Base-by-base conservation (phyloP, 352 stramenopile species). In the Stephanocyclus meneghinianus region DNA sequence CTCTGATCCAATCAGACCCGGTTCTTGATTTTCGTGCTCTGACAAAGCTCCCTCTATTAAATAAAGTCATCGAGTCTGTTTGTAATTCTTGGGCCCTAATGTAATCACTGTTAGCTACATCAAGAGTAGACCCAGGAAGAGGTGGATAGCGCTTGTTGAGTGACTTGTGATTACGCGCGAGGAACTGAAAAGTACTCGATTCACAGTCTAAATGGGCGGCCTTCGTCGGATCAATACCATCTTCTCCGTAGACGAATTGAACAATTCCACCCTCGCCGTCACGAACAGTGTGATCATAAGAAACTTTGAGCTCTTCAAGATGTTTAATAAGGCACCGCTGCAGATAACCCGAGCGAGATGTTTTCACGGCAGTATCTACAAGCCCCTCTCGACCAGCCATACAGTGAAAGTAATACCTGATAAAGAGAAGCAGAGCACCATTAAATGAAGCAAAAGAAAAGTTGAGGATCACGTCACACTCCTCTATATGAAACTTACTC, bases 161-260 rank as follows among this genome's bases (percentile, higher is more conserved):
- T 56, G 96, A 97, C 70, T 95, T 91, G 80, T 98, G 92, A 87
- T 99, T 99, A 87, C 97, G 95, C 11, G 96, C 96, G 75, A 98
- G 94, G 88, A 98, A 99, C 62, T 94, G 91, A 71, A 99, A 96
- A 57, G 86, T 93, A 68, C 71, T 79, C 37, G 95, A 92, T 63
- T 97, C 96, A 66, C 96, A 97, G 63, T 96, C 96, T 26, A 99
- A 88, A 74, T 95, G 96, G n/a, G 95, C 93, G 60, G 94, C 94
- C 79, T 98, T 95, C 35, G 97, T 96, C 4, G 97, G 95, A 87
- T 99, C 98, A 21, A 99, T 91, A 35, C 97, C 97, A 86, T 99
- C 97, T 76, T 99, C 98, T 47, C 98, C 97, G 76, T 99, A 99
- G 16, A 99, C 72, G 80, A 99, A 99, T 86, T 99, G 97, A 60